Evolutionary conservation across 2,329 filamentous ascomycete genomes (phyloP), one percentile per base, ranked within the genome.

Genomic region (Aspergillus awamori): DNA sequence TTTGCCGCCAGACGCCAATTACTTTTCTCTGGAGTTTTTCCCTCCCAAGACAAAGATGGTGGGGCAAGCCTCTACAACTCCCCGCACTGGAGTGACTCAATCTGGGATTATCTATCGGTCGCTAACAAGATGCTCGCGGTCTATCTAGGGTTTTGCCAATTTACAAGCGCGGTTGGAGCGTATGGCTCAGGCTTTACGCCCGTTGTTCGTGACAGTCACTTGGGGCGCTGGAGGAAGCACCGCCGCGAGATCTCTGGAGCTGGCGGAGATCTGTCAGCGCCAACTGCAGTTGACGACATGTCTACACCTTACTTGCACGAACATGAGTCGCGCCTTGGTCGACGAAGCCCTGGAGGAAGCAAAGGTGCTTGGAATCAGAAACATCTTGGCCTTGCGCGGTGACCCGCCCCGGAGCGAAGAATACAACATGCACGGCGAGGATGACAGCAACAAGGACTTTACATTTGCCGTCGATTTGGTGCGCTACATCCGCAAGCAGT

Each of bases 1-100:
- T 63, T 81, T 99, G 81, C 91, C 92, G 77, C 86, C 89, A 66
- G 87, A 91, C 77, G 86, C 87, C 67, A 88, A 86, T 75, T 98
- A 95, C 83, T 96, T 97, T 80, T 98, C 95, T 52, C 89, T 98
- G 79, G 95, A 99, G 81, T 99, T 99, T 87, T 99, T 99, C 81
- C 95, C 95, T 68, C 95, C 95, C 65, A 99, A 98, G 83, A 99
- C 95, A 51, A 85, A 89, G 63, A 97, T 96, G 88, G 85, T 86
- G 72, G 70, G 78, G 70, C 72, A 67, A 67, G 17, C 49, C 49
- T 36, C 33, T 36, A 36, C 43, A 54, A 49, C 59, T 64, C 70
- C 67, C 67, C 70, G 71, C 74, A 69, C 39, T 45, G 20, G 47
- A 22, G 38, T 26, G 49, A 54, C n/a, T 28, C 36, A 28, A 41